Conservation (phyloP, 208 protist species). For the Borovskyia barvae region DNA sequence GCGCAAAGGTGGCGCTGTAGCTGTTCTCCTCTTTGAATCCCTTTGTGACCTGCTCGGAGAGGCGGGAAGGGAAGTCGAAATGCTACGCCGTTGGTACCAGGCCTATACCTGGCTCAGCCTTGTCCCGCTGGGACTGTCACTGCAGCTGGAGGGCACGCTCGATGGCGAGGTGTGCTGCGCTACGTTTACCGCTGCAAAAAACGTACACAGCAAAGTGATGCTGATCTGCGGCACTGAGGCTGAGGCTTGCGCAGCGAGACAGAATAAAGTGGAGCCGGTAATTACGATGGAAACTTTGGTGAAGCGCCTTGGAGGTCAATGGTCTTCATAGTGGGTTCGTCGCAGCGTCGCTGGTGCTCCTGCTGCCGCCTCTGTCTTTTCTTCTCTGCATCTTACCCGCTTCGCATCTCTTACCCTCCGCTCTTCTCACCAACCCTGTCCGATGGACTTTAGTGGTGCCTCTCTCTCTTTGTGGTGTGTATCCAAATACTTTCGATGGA, state of each 20-base stretch:
- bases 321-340: too few species aligned
- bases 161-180: conserved; percentile 45
- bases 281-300: conserved; percentile 27
- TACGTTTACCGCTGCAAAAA: conserved; percentile 15
- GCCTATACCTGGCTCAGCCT: conserved; percentile 50
- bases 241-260: conserved; percentile 33
- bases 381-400: too few species aligned
- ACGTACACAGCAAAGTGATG: conserved; percentile 46
- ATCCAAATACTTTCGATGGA: not conserved
- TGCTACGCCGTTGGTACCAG: conserved; percentile 44
- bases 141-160: conserved; percentile 35
- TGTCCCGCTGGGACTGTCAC: conserved; percentile 58
- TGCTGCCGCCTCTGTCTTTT: too few species aligned
- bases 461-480: not conserved
- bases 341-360: too few species aligned
- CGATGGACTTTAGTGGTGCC: too few species aligned
- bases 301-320: conserved; percentile 13
- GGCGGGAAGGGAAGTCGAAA: conserved; percentile 5
- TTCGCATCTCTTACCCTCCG: too few species aligned
- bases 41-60: conserved; percentile 20
- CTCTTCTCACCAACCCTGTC: too few species aligned
- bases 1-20: conserved; percentile 47
- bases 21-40: conserved; percentile 56
- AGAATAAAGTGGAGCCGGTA: conserved; percentile 38
- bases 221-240: conserved; percentile 46